Base-by-base conservation (phyloP, 805 yeast species). In the Schwanniomyces sp. region DNA sequence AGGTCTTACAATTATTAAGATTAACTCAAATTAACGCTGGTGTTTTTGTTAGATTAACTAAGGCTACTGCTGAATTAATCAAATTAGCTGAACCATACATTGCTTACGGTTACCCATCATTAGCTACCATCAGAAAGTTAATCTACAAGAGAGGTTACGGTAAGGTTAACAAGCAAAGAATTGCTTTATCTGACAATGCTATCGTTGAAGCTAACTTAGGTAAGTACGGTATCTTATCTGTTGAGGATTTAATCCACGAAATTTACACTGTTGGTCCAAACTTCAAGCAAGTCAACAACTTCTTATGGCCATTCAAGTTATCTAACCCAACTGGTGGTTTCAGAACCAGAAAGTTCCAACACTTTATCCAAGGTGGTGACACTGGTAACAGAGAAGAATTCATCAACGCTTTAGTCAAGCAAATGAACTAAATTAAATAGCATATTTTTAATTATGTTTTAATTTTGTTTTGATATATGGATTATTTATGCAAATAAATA, bases 211-310 rank as follows among this genome's bases (percentile, higher is more conserved):
- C 85, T 69, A 65, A 81, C 70, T 83, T 90, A 68, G 96, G 96
- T 76, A 80, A 88, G 80, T 90, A 82, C 87, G 96, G 96, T 83
- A 86, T 90, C 75, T 81, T 79, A 70, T 90, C 94, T 61, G 74
- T 90, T 64, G 96, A 90, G 79, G 96, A 90, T 76, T 84, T 90
- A 80, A 87, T 90, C 79, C 96, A 90, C 86, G 96, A 90, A 82
- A 86, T 90, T 69, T 85, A 80, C 88, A 84, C 96, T 59, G 96
- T 89, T 74, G 96, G 96, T 78, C 96, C 96, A 77, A 90, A 90
- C 91, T 90, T 90, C 91, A 90, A 90, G 82, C 96, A 90, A 82
- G 96, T 88, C 69, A 88, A 88, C 91, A 90, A 89, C 95, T 90
- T 90, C 85, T 83, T 90, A 79, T 89, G 96, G 95, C 96, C 96